Percentiles rank a stretch among this genome's conserved stretches.
These are phyloP conservation scores for Colletotrichum sp. DNA, from an alignment of 2,329 filamentous ascomycete genomes.

Conservation along the genomic window DNA sequence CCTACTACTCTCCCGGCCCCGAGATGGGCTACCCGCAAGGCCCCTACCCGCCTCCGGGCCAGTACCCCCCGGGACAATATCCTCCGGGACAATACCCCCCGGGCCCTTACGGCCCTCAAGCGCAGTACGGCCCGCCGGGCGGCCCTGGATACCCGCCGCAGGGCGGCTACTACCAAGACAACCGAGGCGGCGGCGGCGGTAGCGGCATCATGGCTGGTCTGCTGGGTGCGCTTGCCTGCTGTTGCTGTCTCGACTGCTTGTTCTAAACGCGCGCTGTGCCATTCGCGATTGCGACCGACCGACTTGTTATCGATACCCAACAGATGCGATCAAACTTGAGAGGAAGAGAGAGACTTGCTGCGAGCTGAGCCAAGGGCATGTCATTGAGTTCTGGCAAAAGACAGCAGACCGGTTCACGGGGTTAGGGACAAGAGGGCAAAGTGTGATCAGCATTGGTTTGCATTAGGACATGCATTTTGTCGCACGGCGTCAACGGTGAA, in stretches of 20 bases:
- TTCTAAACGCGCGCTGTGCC: constrained; percentile 45
- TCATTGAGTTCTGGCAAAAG: not conserved
- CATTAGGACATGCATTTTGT: not conserved
- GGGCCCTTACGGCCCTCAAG: constrained; percentile 23
- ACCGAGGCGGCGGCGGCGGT: constrained; percentile 31
- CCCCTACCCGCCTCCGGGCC: constrained; percentile 31
- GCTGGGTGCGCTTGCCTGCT: constrained; percentile 58
- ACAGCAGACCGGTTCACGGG: not conserved
- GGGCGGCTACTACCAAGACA: constrained; percentile 31
- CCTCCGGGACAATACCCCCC: constrained; percentile 27
- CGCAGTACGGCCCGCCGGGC: constrained; percentile 22
- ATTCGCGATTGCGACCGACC: constrained; percentile 2
- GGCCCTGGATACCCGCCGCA: constrained; percentile 31
- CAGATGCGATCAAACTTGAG: not conserved
- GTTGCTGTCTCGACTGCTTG: constrained; percentile 63
- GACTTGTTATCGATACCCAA: constrained; percentile 5
- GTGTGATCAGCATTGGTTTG: not conserved
- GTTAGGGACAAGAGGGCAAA: not conserved
- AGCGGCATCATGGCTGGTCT: constrained; percentile 49
- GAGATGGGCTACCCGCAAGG: constrained; percentile 47
- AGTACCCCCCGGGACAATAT: constrained; percentile 40
- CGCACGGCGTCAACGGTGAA: not conserved
- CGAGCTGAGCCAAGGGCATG: not conserved
- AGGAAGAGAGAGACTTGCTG: not conserved
- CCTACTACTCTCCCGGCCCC: constrained; percentile 41